These are phyloP conservation scores for Andrographis paniculata DNA, from an alignment of 305 asterid species.

Conservation along the genomic window DNA sequence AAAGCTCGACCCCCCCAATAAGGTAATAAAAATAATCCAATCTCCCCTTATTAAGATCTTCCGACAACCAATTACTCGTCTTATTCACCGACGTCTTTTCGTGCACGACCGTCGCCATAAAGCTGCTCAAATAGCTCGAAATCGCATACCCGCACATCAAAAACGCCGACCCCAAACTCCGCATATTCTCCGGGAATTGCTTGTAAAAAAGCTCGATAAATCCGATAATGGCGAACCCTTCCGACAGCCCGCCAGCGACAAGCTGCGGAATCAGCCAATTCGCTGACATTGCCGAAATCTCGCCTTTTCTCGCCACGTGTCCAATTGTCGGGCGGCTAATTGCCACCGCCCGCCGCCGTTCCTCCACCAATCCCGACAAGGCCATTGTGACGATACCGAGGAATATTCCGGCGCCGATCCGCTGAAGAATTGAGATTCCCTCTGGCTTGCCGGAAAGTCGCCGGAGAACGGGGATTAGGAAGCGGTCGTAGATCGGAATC, in stretches of 20 bases:
- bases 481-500: constrained; percentile 28
- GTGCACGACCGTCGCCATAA: constrained; percentile 31
- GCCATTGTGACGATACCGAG: constrained; percentile 25
- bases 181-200: constrained; percentile 60
- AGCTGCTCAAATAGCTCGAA: constrained; percentile 39
- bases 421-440: constrained; percentile 32
- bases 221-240: constrained; percentile 39
- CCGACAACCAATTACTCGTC: constrained; percentile 35
- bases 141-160: constrained; percentile 31
- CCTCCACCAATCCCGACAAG: constrained; percentile 26
- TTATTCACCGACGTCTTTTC: constrained; percentile 18
- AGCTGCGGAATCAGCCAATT: constrained; percentile 47
- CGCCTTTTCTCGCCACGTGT: constrained; percentile 25
- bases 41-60: constrained; percentile 47
- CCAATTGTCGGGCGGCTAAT: constrained; percentile 30
- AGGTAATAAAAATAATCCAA: constrained; percentile 42
- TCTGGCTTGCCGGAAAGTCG: constrained; percentile 18
- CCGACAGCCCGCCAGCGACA: constrained; percentile 36
- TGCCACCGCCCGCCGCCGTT: constrained; percentile 27
- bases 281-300: constrained; percentile 47
- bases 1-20: constrained; percentile 27
- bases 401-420: constrained; percentile 26
- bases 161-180: constrained; percentile 45
- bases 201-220: constrained; percentile 45
- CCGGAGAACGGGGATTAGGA: constrained; percentile 22